phyloP scores from a whole-genome alignment of 768 basidiomycete species.

The Epithele typhae region DNA sequence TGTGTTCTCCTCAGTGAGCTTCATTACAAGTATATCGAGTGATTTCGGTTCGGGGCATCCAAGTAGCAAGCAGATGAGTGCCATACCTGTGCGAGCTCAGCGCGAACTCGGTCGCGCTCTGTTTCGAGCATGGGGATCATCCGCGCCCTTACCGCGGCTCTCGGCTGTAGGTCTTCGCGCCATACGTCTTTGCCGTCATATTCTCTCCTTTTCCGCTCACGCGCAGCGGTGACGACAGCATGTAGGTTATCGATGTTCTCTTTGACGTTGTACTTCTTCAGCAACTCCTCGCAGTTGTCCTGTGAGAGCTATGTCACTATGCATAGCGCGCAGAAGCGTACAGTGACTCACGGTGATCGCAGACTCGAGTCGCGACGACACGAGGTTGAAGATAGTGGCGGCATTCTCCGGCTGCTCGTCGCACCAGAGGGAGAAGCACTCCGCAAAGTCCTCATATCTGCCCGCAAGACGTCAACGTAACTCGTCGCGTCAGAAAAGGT shows the following conservation, averaged over 20 bases:
- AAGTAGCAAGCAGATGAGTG: too few relatives aligned
- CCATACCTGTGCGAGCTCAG: constrained; percentile 33
- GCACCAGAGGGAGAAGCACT: constrained; percentile 36
- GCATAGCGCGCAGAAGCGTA: too few relatives aligned
- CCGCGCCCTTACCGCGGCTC: constrained; percentile 55
- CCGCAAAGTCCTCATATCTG: constrained; percentile 45
- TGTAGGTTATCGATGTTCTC: constrained; percentile 71
- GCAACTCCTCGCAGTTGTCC: constrained; percentile 66
- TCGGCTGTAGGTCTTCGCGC: constrained; percentile 61
- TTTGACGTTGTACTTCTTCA: constrained; percentile 61
- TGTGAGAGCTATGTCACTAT: too few relatives aligned
- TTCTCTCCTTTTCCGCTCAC: constrained; percentile 45
- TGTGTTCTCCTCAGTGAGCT: constrained; percentile 60
- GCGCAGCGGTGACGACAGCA: constrained; percentile 61
- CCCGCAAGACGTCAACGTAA: background rate
- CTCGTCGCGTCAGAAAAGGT: background rate
- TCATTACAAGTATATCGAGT: too few relatives aligned
- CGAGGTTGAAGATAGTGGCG: constrained; percentile 41
- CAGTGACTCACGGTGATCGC: constrained; percentile 42
- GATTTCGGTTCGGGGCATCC: too few relatives aligned
- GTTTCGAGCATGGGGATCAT: constrained; percentile 54
- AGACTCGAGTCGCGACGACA: constrained; percentile 69
- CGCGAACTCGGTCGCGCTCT: constrained; percentile 36
- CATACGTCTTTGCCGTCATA: constrained; percentile 52
- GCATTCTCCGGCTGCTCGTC: constrained; percentile 33